phyloP scores from a whole-genome alignment of 1,139 yeast genomes.

The Lodderomyces elongisporus region DNA sequence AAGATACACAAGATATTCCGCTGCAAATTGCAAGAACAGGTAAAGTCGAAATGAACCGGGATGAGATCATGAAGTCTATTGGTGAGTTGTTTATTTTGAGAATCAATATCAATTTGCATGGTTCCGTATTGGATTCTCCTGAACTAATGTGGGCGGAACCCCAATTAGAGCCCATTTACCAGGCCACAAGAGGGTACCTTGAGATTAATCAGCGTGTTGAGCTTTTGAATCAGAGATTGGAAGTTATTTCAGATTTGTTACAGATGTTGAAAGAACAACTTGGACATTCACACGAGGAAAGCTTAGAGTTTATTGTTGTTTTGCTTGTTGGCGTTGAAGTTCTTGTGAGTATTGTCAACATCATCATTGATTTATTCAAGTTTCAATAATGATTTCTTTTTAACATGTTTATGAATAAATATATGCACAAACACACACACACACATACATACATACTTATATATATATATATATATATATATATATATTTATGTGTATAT shows the following conservation, averaged over 20 bases:
- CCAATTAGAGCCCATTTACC: constrained; percentile 92
- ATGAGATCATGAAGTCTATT: constrained; percentile 92
- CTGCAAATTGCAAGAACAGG: constrained; percentile 93
- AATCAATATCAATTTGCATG: constrained; percentile 87
- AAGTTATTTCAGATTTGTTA: constrained; percentile 85
- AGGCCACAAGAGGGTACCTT: constrained; percentile 89
- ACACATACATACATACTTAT: too few relatives aligned
- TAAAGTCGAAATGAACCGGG: constrained; percentile 89
- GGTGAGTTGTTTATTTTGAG: constrained; percentile 91
- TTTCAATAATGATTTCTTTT: too few relatives aligned
- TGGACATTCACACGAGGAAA: constrained; percentile 89
- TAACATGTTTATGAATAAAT: too few relatives aligned
- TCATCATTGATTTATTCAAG: constrained; percentile 38
- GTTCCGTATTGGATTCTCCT: constrained; percentile 92
- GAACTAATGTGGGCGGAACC: constrained; percentile 99
- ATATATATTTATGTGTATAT: too few relatives aligned
- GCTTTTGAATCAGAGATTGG: constrained; percentile 81
- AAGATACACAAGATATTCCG: constrained; percentile 94
- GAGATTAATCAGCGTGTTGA: constrained; percentile 93
- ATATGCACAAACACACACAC: too few relatives aligned
- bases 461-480: too few relatives aligned
- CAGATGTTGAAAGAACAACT: constrained; percentile 96
- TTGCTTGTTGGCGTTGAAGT: constrained; percentile 84
- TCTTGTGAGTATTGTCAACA: constrained; percentile 76
- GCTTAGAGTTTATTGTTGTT: constrained; percentile 86